Conservation (phyloP, 441 rosid species). For the Isatis lusitanica region DNA sequence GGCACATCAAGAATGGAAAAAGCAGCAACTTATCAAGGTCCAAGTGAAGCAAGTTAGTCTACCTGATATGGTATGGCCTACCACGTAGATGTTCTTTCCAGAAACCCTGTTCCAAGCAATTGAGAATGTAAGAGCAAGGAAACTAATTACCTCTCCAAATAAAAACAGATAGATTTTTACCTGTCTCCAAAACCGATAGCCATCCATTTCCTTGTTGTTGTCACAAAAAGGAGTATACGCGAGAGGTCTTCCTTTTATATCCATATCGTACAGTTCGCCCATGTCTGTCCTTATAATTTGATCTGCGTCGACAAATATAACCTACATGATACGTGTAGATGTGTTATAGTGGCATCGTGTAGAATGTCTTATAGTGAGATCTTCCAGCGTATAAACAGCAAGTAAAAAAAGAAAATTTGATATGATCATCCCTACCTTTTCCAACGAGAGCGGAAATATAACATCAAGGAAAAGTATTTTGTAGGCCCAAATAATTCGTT, state of each 20-base stretch:
- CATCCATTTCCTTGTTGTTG: slow-evolving; percentile 98
- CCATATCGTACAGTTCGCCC: slow-evolving; percentile 99
- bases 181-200: slow-evolving; percentile 98
- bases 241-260: slow-evolving; percentile 94
- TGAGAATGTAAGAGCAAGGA: slow-evolving; percentile 27
- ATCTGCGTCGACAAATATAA: slow-evolving; percentile 99
- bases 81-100: slow-evolving; percentile 98
- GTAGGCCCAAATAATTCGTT: slow-evolving; percentile 97
- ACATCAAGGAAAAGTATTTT: slow-evolving; percentile 98
- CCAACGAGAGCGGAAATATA: slow-evolving; percentile 94
- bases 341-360: slow-evolving; percentile 9
- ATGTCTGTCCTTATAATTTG: slow-evolving; percentile 94
- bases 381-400: slow-evolving; percentile 6
- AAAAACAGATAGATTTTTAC: slow-evolving; percentile 37
- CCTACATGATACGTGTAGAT: slow-evolving; percentile 49
- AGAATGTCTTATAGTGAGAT: slow-evolving; percentile 15
- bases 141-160: slow-evolving; percentile 19
- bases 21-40: background rate
- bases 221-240: slow-evolving; percentile 99
- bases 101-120: slow-evolving; percentile 66
- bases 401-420: slow-evolving; percentile 17
- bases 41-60: slow-evolving; percentile 29
- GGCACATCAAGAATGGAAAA: slow-evolving; percentile 32
- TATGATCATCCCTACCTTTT: slow-evolving; percentile 58
- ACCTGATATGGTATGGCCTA: slow-evolving; percentile 96